These are phyloP conservation scores for Mimosa bimucronata DNA, from an alignment of 306 rosid genomes.

Conservation along the genomic window DNA sequence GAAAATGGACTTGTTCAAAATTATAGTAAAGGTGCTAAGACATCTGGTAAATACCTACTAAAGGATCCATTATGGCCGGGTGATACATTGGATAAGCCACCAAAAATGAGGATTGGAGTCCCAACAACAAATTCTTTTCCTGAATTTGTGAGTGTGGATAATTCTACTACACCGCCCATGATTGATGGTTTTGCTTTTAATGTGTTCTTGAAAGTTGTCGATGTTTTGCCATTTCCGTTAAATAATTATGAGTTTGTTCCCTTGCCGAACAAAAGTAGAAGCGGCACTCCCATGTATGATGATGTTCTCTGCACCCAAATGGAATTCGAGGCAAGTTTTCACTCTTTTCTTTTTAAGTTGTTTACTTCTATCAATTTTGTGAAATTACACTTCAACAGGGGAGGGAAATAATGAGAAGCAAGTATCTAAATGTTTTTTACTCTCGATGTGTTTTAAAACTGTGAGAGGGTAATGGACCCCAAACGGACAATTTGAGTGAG, in stretches of 20 bases:
- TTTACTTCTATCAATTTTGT: not conserved
- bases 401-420: too few species aligned
- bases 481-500: too few species aligned
- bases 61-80: not conserved
- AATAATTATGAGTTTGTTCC: not conserved
- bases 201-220: not conserved
- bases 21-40: not conserved
- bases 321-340: not conserved
- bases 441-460: too few species aligned
- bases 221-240: not conserved
- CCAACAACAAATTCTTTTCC: not conserved
- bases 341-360: not conserved
- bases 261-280: not conserved
- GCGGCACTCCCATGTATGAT: too few species aligned
- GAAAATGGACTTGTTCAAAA: conserved; percentile 11
- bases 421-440: too few species aligned
- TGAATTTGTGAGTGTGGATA: not conserved
- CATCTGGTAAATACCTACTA: not conserved
- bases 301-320: not conserved
- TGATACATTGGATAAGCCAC: not conserved
- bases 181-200: not conserved
- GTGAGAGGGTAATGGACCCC: too few species aligned
- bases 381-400: too few species aligned
- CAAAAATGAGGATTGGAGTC: not conserved
- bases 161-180: not conserved